Evolutionary conservation across 148 eudicot species (phyloP), one percentile per base, ranked within the genome.

Genomic region (Euryodendron excelsum): DNA sequence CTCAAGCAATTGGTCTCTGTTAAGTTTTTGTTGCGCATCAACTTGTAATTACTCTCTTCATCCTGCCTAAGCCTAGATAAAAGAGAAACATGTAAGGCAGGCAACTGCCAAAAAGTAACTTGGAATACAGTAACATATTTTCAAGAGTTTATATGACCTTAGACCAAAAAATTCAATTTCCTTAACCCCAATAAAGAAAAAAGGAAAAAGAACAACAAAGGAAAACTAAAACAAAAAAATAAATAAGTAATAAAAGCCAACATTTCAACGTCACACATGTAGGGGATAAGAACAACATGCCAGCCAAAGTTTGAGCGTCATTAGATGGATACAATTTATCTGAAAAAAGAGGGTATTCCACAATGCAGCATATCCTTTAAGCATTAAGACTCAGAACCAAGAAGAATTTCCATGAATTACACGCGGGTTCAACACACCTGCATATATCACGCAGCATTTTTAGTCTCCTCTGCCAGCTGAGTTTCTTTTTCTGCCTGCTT

Each of bases 401-500:
- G 23, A 69, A 61, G 55, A 69, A 41, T 61, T 74, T 74, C 67
- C 37, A n/a, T 4, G 45, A 65, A 63, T 37, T 50, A 52, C 27
- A 59, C 48, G n/a, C n/a, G 47, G 33, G 39, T 41, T 67, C 14
- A 65, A 81, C 80, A 17, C 34, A 94, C 99, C 99, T 93, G 99
- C 99, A 93, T 87, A 96, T 96, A 82, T 96, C 99, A 59, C 98
- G 97, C 67, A 93, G 84, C 99, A 96, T 96, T 83, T 92, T 93
- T 75, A 96, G 85, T 83, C 87, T 90, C 85, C 91, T 89, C 79
- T 97, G 84, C 99, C 99, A 93, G 87, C 91, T 91, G 72, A 96
- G 86, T 83, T 89, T 96, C 92, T 93, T 93, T 86, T 96, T 96
- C 88, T 93, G 98, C 75, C 99, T 94, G 78, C 99, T 93, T 82